Evolutionary conservation across 257 asterid genomes (phyloP).

Genomic region (Jasminum sambac): DNA sequence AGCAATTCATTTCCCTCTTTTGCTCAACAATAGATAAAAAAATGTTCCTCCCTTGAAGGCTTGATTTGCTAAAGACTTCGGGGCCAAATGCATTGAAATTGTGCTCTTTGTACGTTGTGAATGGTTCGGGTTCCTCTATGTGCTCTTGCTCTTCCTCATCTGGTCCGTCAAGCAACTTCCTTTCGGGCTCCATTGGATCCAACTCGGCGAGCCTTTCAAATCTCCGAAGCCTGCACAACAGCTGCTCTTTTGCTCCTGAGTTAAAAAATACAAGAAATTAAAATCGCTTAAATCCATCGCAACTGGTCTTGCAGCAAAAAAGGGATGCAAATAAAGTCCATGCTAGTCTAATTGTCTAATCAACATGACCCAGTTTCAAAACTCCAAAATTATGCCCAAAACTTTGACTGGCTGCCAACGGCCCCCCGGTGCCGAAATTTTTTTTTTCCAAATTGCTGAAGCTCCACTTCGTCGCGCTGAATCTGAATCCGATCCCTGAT

Average conservation of each 20-base stretch:
- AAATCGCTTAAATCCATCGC: neutral
- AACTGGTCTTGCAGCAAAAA: neutral
- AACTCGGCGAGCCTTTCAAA: conserved; percentile 75
- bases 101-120: conserved; percentile 23
- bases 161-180: conserved; percentile 54
- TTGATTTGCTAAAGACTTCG: conserved; percentile 29
- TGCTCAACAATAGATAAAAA: conserved; percentile 60
- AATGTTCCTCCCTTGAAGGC: conserved; percentile 18
- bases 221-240: conserved; percentile 61
- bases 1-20: conserved; percentile 23
- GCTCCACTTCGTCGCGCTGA: no score
- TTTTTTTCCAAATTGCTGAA: no score
- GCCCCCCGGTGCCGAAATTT: no score
- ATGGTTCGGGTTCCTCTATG: conserved; percentile 19
- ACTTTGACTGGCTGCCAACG: no score
- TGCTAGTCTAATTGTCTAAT: no score
- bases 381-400: no score
- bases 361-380: no score
- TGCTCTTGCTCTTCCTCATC: conserved; percentile 37
- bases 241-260: conserved; percentile 80
- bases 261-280: conserved; percentile 5
- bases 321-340: neutral
- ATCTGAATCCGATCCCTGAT: no score
- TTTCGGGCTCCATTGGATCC: conserved; percentile 79
- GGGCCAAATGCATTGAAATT: conserved; percentile 28